A percentile compares a stretch with the other conserved stretches of the same genome.
phyloP scores from a whole-genome alignment of 345 rosid genomes.

The Turritis glabra region DNA sequence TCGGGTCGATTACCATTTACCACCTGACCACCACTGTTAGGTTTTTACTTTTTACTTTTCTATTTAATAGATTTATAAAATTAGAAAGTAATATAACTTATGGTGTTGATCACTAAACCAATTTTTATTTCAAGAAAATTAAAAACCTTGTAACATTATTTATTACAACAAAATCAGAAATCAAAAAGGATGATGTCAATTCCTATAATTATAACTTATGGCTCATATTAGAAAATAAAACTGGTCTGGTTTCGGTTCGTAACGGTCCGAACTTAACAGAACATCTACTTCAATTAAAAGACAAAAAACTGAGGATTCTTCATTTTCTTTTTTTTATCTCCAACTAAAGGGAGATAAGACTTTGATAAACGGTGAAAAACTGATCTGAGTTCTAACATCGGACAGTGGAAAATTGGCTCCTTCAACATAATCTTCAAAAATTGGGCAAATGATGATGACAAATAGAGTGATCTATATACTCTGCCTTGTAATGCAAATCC shows the following conservation, averaged over 20 bases:
- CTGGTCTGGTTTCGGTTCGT: background rate
- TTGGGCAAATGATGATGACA: background rate
- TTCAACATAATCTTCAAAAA: background rate
- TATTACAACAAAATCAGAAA: too few species aligned
- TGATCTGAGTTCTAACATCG: background rate
- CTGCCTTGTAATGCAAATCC: conserved; percentile 63
- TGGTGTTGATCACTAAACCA: too few species aligned
- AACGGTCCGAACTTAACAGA: background rate
- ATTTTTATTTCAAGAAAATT: too few species aligned
- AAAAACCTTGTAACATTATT: too few species aligned
- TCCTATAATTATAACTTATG: background rate
- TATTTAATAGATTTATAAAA: too few species aligned
- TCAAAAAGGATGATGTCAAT: too few species aligned
- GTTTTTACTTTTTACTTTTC: too few species aligned
- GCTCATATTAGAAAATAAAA: too few species aligned
- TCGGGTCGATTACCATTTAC: too few species aligned
- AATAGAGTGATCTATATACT: background rate
- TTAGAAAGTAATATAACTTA: too few species aligned
- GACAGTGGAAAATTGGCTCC: background rate
- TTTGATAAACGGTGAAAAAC: background rate
- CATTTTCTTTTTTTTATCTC: background rate
- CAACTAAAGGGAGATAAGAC: background rate
- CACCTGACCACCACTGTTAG: too few species aligned
- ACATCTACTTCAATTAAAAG: background rate
- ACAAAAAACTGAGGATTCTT: background rate